Percentiles rank a stretch among this genome's conserved stretches.
phyloP scores from a whole-genome alignment of 1,284 basidiomycete genomes.

The Trametes hirsuta region DNA sequence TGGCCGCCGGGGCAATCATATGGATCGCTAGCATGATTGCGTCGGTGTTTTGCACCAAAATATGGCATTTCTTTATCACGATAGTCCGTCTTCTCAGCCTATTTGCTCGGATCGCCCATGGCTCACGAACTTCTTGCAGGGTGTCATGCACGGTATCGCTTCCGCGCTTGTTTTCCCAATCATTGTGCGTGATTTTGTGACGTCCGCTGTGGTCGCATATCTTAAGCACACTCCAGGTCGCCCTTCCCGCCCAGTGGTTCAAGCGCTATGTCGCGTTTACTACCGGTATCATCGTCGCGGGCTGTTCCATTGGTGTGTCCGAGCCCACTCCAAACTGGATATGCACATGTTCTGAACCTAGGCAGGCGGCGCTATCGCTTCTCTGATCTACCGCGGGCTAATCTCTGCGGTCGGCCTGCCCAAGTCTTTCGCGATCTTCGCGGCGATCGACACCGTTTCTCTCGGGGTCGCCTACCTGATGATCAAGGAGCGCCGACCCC shows the following conservation, averaged over 20 bases:
- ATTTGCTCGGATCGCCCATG: background rate
- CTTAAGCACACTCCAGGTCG: conserved; percentile 1
- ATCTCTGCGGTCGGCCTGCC: conserved; percentile 23
- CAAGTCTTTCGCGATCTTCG: conserved; percentile 29
- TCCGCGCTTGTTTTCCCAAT: conserved; percentile 22
- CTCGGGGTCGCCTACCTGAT: conserved; percentile 26
- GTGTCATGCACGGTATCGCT: conserved; percentile 24
- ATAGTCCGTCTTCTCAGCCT: conserved; percentile 18
- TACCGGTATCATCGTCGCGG: conserved; percentile 24
- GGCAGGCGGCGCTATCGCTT: conserved; percentile 29
- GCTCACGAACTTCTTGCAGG: conserved; percentile 5
- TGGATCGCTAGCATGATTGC: conserved; percentile 32
- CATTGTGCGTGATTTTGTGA: conserved; percentile 15
- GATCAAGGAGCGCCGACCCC: conserved; percentile 26
- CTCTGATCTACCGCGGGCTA: conserved; percentile 27
- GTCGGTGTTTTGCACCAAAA: conserved; percentile 30
- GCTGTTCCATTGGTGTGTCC: conserved; percentile 22
- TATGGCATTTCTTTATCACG: conserved; percentile 34
- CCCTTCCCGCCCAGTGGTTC: conserved; percentile 27
- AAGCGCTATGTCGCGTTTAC: conserved; percentile 19
- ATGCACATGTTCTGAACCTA: background rate
- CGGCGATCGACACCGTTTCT: conserved; percentile 28
- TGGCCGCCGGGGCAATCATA: conserved; percentile 26
- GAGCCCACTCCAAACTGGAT: background rate
- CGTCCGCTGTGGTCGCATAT: too few relatives aligned